Base-by-base conservation (phyloP, 768 basidiomycete species). In the Mycena epipterygia region DNA sequence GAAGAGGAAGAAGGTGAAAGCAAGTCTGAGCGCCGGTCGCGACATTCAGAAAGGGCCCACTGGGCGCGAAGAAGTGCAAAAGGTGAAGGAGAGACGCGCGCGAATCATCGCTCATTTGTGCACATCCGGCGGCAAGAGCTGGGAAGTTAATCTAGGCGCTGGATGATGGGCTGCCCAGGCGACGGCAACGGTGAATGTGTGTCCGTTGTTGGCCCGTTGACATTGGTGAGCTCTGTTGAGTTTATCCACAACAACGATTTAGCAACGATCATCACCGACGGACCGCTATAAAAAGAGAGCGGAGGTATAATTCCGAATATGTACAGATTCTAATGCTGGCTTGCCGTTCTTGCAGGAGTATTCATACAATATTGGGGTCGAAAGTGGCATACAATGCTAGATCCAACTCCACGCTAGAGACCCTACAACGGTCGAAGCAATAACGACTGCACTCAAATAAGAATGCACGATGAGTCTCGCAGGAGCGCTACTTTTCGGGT, bases 1-100 rank as follows among this genome's bases (percentile, higher is more conserved):
- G 39, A 77, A 57, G 58, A 76, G 41, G 49, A 56, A 32, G 51
- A 72, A 73, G 64, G 35, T 27, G 51, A 48, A 37, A 57, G 42
- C 39, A 23, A 64, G 39, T 49, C 63, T 25, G 23, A 65, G 49
- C 32, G 46, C 51, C 2, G 39, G 51, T 13, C 44, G 59, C 44
- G 42, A 30, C 67, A 64, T 64, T 53, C 42, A 41, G 41, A 53
- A 16, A 52, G n/a, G 23, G 69, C 69, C 58, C 69, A 48, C 69
- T 60, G 63, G 58, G 69, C 63, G 21, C 5, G 51, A 49, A 41
- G 44, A 55, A 30, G 33, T 23, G 9, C 17, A 17, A 39, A 56
- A 70, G n/a, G 7, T 35, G 21, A 46, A 29, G 27, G 25, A 19
- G 39, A 59, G 27, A 8, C 33, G 52, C 32, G 32, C 53, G 35